Base-by-base conservation (phyloP, 2,329 filamentous ascomycete species). In the Trichoderma pleuroti region DNA sequence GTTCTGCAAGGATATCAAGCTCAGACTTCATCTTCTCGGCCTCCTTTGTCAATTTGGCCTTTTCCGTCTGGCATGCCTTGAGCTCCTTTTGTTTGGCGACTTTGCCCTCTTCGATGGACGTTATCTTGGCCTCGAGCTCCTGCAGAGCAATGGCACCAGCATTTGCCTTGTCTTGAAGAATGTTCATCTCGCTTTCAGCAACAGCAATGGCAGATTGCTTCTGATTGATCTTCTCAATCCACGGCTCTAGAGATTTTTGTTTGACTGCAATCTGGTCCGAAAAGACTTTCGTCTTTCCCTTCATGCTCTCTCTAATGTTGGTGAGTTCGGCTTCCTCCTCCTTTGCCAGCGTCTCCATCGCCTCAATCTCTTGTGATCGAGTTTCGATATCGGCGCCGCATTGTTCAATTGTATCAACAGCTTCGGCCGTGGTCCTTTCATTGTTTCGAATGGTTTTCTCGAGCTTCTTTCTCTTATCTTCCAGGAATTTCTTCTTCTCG, bases 181-280 rank as follows among this genome's bases (percentile, higher is more conserved):
- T 98, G 72, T 94, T 91, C 75, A 98, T 88, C 80, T 99, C 95
- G 80, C 94, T 97, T 79, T 97, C 93, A 1, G 96, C 94, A 12
- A 99, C 94, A 5, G 95, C 95, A 74, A 98, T 97, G 4, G 92
- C 90, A 0, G 94, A 98, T 77, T 96, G 92, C 80, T 97, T 98
- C 78, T 97, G 92, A 80, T 96, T 98, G 83, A 99, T 95, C 82
- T 96, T 98, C 74, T 94, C 94, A 75, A 92, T 94, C 96, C 96
- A 99, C 0, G 96, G 96, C 81, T 98, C 95, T 12, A 99, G 85
- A 1, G 93, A 91, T 81, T 97, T 98, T 78, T 99, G 96, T 82
- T 97, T 98, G 5, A 86, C 87, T 0, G 94, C 90, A 75, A 99
- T 98, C 77, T 98, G 87, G 75, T 99, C 94, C 0, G 95, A 98